Evolutionary conservation across 768 basidiomycete genomes (phyloP).

Genomic region (Candolleomyces aberdarensis): DNA sequence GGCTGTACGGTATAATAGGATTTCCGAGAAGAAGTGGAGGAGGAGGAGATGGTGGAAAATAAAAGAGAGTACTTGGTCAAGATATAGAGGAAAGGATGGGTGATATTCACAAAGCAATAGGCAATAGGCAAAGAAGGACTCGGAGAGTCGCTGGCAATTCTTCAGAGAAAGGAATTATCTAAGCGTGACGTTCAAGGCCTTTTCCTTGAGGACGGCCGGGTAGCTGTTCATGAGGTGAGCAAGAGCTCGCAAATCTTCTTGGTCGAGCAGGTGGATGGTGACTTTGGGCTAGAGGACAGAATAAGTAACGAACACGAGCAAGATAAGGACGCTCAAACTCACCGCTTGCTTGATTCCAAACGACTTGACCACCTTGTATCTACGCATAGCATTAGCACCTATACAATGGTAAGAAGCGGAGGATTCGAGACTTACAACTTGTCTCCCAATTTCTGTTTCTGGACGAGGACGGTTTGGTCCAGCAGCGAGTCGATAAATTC

Average conservation of each 20-base stretch:
- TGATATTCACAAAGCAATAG: not conserved
- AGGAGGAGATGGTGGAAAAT: not conserved
- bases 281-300: constrained; percentile 60
- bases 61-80: not conserved
- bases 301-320: not conserved
- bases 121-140: no score
- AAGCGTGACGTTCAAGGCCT: constrained; percentile 40
- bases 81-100: not conserved
- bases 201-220: constrained; percentile 78
- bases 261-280: constrained; percentile 79
- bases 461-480: constrained; percentile 50
- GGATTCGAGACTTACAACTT: constrained; percentile 51
- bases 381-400: constrained; percentile 11
- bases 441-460: constrained; percentile 81
- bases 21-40: not conserved
- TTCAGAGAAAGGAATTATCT: constrained; percentile 20
- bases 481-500: constrained; percentile 64
- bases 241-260: constrained; percentile 80
- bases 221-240: constrained; percentile 89
- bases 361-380: constrained; percentile 64
- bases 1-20: no score
- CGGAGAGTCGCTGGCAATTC: no score
- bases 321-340: constrained; percentile 23
- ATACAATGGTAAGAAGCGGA: not conserved
- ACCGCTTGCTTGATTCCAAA: constrained; percentile 82